phyloP scores from a whole-genome alignment of 345 rosid genomes.

The Citrus hindsii region DNA sequence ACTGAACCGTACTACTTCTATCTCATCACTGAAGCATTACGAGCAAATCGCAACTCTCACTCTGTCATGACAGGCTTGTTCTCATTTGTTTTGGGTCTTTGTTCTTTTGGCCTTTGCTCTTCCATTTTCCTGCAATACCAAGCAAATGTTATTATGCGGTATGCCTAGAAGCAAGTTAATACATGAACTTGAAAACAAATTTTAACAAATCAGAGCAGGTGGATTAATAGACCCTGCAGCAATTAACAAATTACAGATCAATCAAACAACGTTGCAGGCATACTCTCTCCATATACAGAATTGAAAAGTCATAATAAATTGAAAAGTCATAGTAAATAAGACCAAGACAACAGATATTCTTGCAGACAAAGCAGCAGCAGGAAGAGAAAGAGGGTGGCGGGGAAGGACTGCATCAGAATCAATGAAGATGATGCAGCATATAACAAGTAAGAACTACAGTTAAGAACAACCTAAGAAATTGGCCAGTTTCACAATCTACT shows the following conservation, averaged over 20 bases:
- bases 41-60: conserved; percentile 16
- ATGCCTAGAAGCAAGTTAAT: neutral
- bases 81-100: conserved; percentile 84
- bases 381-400: no score
- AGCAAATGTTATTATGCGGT: neutral
- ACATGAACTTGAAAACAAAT: neutral
- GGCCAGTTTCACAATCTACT: neutral
- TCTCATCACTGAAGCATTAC: conserved; percentile 1
- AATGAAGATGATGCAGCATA: no score
- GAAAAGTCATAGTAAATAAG: neutral
- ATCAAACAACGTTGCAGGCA: neutral
- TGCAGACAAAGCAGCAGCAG: neutral
- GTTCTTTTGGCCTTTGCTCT: conserved; percentile 96
- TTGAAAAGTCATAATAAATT: neutral
- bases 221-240: neutral
- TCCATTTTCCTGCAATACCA: conserved; percentile 63
- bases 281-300: neutral
- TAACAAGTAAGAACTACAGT: no score
- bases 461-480: no score
- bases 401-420: no score
- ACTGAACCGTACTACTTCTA: conserved; percentile 1
- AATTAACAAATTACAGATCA: neutral
- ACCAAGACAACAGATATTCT: neutral
- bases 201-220: neutral
- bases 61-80: conserved; percentile 97